Base-by-base conservation (phyloP, 345 rosid species). In the Sonneratia caseolaris region DNA sequence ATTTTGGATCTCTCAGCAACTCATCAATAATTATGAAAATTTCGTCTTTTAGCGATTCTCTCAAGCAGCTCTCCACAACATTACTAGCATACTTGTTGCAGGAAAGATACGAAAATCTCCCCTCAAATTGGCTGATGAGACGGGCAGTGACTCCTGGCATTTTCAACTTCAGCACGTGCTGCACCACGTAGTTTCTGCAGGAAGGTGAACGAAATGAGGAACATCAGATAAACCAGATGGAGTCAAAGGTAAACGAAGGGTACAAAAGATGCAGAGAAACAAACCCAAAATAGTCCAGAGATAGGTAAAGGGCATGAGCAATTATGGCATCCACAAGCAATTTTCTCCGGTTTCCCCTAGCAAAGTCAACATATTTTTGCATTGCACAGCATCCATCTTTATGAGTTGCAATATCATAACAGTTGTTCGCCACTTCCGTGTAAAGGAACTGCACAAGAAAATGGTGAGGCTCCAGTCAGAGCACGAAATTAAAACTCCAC, bases 151-250 rank as follows among this genome's bases (percentile, higher is more conserved):
- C 71, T 56, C 48, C 59, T 7, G 55, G 79, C 13, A 68, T 48
- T 71, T 72, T 66, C 68, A 86, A 37, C 27, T 75, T 81, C 74
- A 93, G 76, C 43, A 89, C 1, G 77, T 78, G 82, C 65, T 93
- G 97, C 69, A 93, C 87, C 72, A 89, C 89, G 48, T 93, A 93
- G 79, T 91, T 93, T 69, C 98, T 70, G 72, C 49, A 53, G 85
- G 71, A 72, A 77, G 35, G 36, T 12, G 76, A 73, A 19, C 37
- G 14, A 21, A 32, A 51, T 35, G 24, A 64, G 43, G 42, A 72
- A 49, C 6, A 42, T 35, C 56, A 66, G 36, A 21, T 21, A 16
- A 57, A 73, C 57, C 57, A 57, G 65, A 53, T 66, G 71, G 67
- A 71, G 16, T 72, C 7, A 27, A 66, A 67, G 47, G 22, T 3